These are phyloP conservation scores for Eucalyptus polyanthemos DNA, from an alignment of 345 rosid genomes.

Conservation along the genomic window DNA sequence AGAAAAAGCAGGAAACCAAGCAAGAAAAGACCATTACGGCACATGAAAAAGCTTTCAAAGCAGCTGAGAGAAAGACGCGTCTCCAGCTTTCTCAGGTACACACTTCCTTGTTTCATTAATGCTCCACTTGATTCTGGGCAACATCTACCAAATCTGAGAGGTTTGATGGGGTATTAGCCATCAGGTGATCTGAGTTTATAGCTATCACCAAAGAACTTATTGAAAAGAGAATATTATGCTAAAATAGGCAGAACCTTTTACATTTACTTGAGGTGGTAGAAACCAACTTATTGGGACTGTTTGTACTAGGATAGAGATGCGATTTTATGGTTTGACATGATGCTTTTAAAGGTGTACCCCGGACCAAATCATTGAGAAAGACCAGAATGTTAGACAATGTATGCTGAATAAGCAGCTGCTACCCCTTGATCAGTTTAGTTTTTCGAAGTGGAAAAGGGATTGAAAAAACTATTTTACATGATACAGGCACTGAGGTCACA, in stretches of 20 bases:
- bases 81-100: constrained; percentile 88
- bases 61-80: constrained; percentile 93
- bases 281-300: neutral
- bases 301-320: neutral
- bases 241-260: neutral
- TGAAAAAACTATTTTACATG: neutral
- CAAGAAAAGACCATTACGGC: constrained; percentile 92
- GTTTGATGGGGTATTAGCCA: neutral
- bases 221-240: neutral
- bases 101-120: neutral
- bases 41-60: constrained; percentile 92
- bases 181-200: neutral
- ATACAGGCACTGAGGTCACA: neutral
- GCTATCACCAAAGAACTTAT: neutral
- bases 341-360: neutral
- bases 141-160: neutral
- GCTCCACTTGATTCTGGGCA: neutral
- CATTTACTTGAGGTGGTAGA: neutral
- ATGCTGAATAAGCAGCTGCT: neutral
- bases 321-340: neutral
- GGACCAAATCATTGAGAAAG: neutral
- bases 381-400: neutral
- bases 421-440: neutral
- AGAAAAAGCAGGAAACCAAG: constrained; percentile 89
- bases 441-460: neutral